Conservation (phyloP, 164 flowering plant species). For the Dillenia turbinata region DNA sequence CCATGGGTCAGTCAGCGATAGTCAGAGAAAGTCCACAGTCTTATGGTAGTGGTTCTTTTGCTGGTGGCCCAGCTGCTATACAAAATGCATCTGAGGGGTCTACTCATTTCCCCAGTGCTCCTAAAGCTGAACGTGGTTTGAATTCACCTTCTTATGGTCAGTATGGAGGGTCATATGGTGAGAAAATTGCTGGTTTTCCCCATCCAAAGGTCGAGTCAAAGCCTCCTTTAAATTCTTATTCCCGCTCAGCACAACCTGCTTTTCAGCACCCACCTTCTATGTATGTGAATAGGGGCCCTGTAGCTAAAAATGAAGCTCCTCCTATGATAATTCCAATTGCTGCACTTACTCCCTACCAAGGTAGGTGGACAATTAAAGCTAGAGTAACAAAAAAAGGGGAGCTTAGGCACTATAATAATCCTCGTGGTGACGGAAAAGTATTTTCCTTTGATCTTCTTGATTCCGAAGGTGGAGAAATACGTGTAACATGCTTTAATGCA, state of each 20-base stretch:
- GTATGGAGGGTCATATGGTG: constrained; percentile 17
- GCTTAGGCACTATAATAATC: constrained; percentile 66
- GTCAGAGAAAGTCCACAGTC: constrained; percentile 26
- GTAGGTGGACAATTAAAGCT: constrained; percentile 94
- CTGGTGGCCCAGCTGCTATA: constrained; percentile 11
- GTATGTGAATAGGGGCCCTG: constrained; percentile 75
- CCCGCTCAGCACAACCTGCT: constrained; percentile 35
- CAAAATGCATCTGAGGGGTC: constrained; percentile 22
- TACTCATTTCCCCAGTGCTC: constrained; percentile 15
- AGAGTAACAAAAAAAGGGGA: constrained; percentile 85
- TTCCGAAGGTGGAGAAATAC: constrained; percentile 91
- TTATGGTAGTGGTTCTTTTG: constrained; percentile 15
- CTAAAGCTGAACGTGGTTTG: constrained; percentile 20
- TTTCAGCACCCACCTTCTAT: constrained; percentile 63
- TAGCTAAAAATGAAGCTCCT: constrained; percentile 80
- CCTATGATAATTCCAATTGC: constrained; percentile 78
- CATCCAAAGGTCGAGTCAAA: constrained; percentile 31
- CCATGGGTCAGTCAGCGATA: constrained; percentile 35
- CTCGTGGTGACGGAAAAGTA: constrained; percentile 89
- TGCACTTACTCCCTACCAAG: constrained; percentile 86
- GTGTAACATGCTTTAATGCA: constrained; percentile 86
- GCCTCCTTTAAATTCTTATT: constrained; percentile 28
- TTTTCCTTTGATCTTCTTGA: constrained; percentile 96
- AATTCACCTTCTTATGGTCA: constrained; percentile 28
- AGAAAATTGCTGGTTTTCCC: constrained; percentile 24